A percentile compares a stretch with the other conserved stretches of the same genome.
Evolutionary conservation across 192 early-diverging fungal genomes (phyloP).

Genomic region (Coemansia sp.): DNA sequence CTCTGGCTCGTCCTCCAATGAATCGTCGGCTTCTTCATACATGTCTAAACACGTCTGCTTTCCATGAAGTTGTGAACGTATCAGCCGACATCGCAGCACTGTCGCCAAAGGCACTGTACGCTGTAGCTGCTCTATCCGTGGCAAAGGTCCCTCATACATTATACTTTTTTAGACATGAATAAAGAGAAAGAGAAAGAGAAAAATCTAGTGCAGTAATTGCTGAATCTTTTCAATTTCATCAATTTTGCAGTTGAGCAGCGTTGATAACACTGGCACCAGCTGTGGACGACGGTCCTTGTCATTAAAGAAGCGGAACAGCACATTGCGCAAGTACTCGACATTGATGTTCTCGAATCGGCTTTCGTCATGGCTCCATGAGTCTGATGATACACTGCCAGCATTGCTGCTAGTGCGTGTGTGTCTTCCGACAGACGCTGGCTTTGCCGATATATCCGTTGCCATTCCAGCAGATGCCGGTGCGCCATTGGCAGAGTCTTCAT

Average conservation of each 20-base stretch:
- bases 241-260: constrained; percentile 60
- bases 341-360: constrained; percentile 27
- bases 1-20: not conserved
- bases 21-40: constrained; percentile 8
- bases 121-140: not conserved
- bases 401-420: constrained; percentile 35
- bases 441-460: not conserved
- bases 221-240: constrained; percentile 61
- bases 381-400: constrained; percentile 25
- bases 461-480: not conserved
- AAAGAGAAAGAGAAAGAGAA: not conserved
- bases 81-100: constrained; percentile 22
- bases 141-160: not conserved
- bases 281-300: constrained; percentile 56
- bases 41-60: constrained; percentile 8
- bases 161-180: not conserved
- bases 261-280: constrained; percentile 63
- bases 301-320: constrained; percentile 52
- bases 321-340: constrained; percentile 53
- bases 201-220: constrained; percentile 21
- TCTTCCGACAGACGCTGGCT: not conserved
- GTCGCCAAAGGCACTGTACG: constrained; percentile 12
- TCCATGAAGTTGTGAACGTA: constrained; percentile 3
- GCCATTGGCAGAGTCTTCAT: not conserved
- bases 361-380: constrained; percentile 4